Percentiles rank a stretch among this genome's conserved stretches.
Evolutionary conservation across 2,329 filamentous ascomycete genomes (phyloP).

Genomic region (Sarocladium strictum): DNA sequence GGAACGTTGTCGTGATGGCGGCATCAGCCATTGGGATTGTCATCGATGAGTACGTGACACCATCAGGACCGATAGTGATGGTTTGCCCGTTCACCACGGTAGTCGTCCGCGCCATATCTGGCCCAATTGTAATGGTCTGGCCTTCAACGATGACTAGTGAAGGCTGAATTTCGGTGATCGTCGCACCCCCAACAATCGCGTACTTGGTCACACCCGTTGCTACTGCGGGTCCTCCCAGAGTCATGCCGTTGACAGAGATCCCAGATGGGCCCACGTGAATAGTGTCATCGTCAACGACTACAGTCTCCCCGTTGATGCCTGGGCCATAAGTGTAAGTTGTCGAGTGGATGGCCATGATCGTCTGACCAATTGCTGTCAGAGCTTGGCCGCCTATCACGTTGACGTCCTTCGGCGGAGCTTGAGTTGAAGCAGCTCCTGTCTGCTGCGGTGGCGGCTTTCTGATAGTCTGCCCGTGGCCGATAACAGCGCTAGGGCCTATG

Average conservation of each 20-base stretch:
- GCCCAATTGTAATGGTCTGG: constrained; percentile 45
- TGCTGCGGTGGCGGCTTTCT: constrained; percentile 28
- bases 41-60: constrained; percentile 28
- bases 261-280: constrained; percentile 43
- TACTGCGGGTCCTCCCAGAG: constrained; percentile 36
- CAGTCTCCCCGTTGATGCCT: constrained; percentile 24
- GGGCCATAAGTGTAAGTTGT: constrained; percentile 41
- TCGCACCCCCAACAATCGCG: constrained; percentile 46
- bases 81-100: constrained; percentile 43
- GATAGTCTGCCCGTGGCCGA: constrained; percentile 39
- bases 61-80: constrained; percentile 43
- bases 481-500: constrained; percentile 39
- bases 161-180: constrained; percentile 42
- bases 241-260: constrained; percentile 32
- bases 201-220: constrained; percentile 30
- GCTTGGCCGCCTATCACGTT: constrained; percentile 43
- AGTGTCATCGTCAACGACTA: constrained; percentile 43
- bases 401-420: neutral
- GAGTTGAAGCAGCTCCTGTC: constrained; percentile 11
- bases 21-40: constrained; percentile 1
- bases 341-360: constrained; percentile 33
- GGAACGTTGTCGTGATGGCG: constrained; percentile 34
- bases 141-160: constrained; percentile 44
- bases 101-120: constrained; percentile 34
- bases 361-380: constrained; percentile 36